Base-by-base conservation (phyloP, 2,329 filamentous ascomycete species). In the Epichloe baconii region DNA sequence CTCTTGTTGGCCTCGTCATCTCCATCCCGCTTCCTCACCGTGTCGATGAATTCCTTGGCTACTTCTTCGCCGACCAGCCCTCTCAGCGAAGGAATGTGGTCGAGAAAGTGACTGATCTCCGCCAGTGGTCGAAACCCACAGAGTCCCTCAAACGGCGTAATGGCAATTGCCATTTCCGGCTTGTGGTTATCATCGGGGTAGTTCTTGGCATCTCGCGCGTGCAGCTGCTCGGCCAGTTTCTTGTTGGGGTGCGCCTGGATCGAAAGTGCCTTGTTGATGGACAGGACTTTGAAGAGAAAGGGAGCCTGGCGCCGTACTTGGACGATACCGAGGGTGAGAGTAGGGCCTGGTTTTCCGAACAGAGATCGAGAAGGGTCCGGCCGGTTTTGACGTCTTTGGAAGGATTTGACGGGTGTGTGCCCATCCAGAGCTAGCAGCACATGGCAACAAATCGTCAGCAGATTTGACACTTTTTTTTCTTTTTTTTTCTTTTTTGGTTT, bases 111-210 rank as follows among this genome's bases (percentile, higher is more conserved):
- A 0, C 82, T 76, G 55, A 97, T 93, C 69, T 98, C 90, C 5
- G 71, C 74, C 21, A 96, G 74, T 0, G 93, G 93, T 10, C 93
- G 81, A 75, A 98, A 98, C 36, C 93, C 93, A 62, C 93, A 98
- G 36, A 98, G 79, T 0, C 93, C 93, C 65, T 97, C 91, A 58
- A 98, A 98, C 0, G 88, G 85, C 1, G 93, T 97, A 61, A 98
- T 85, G 55, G 93, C 93, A 67, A 98, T 95, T 55, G 93, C 90
- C 93, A 98, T 98, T 71, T 98, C 93, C 36, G 93, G 93, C 72
- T 98, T 98, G 76, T 98, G 93, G 72, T 98, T 98, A 73, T 97
- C 91, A 74, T 98, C 89, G 52, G 91, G 93, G 65, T 98, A 98
- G 74, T 98, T 94, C 70, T 88, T 88, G 47, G 89, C 79, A 64